These are phyloP conservation scores for Seiridium unicorne DNA, from an alignment of 2,329 filamentous ascomycete species.

Conservation along the genomic window DNA sequence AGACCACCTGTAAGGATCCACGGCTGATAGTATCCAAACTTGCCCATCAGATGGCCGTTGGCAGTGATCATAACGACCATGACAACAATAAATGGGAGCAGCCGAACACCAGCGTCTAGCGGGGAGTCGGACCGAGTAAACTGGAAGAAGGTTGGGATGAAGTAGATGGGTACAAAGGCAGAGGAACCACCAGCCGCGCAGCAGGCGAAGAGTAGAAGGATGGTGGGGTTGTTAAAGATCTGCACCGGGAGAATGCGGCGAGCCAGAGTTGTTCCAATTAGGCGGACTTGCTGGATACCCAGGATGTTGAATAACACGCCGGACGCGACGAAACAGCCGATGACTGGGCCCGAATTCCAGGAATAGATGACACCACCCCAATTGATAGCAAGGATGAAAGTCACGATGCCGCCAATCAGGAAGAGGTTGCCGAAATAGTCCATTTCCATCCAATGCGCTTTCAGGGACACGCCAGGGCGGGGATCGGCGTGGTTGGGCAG, in stretches of 20 bases:
- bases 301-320: conserved; percentile 42
- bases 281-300: conserved; percentile 40
- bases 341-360: conserved; percentile 43
- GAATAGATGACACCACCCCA: conserved; percentile 48
- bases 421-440: conserved; percentile 45
- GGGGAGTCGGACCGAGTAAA: conserved; percentile 39
- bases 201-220: conserved; percentile 36
- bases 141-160: conserved; percentile 52
- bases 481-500: conserved; percentile 21
- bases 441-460: conserved; percentile 27
- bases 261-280: conserved; percentile 36
- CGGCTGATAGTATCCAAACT: conserved; percentile 30
- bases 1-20: conserved; percentile 34
- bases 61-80: conserved; percentile 32
- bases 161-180: conserved; percentile 38
- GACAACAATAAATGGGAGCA: conserved; percentile 37
- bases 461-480: conserved; percentile 12
- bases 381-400: conserved; percentile 45
- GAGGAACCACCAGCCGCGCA: conserved; percentile 22
- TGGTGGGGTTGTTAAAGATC: not conserved
- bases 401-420: conserved; percentile 35
- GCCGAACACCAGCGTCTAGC: conserved; percentile 37
- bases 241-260: conserved; percentile 45
- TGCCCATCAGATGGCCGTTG: conserved; percentile 27
- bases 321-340: conserved; percentile 43